Base-by-base conservation (phyloP, 169 alveolate species). In the Fabrea salina region DNA sequence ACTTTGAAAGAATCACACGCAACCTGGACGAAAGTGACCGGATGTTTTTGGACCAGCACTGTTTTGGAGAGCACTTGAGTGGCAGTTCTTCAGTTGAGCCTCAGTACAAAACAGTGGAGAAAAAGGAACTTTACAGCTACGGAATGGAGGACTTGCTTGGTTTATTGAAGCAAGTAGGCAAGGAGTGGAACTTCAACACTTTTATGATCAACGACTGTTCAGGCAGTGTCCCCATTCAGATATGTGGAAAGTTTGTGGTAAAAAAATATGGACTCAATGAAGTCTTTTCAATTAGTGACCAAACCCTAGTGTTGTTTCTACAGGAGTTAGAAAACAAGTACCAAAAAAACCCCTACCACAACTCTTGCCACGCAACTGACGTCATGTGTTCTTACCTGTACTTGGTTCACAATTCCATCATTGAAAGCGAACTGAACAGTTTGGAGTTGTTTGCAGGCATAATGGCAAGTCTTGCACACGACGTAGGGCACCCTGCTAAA, bases 381-480 rank as follows among this genome's bases (percentile, higher is more conserved):
- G 80, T 72, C 13, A 51, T 51, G 67, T 27, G 35, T 16, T 50
- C 70, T 16, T 32, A 13, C 16, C 11, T 40, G 33, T 72, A 22
- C 47, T 53, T 72, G 6, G 11, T 72, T 8, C 49, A 8, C 2
- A 51, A 47, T n/a, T 72, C 80, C n/a, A 47, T 8, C 37, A 32
- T 72, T 11, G 11, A 8, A 22, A 51, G 51, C 25, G 13, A 76
- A 39, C 39, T 84, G 32, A 79, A 57, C 16, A 80, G 80, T 33
- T 80, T 90, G 61, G 95, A 93, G 51, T 79, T 85, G 79, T 79
- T 92, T 40, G 83, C 91, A 39, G 76, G 93, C 61, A 79, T 95
- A 41, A 86, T 96, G n/a, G 98, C 98, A 19, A 87, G 98, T 4
- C 83, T 96, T 40, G 97, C 95, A n/a, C 98, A 96, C 75, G 98